Evolutionary conservation across 208 protist genomes (phyloP), one percentile per base, ranked within the genome.

Genomic region (Trypanosoma mega): DNA sequence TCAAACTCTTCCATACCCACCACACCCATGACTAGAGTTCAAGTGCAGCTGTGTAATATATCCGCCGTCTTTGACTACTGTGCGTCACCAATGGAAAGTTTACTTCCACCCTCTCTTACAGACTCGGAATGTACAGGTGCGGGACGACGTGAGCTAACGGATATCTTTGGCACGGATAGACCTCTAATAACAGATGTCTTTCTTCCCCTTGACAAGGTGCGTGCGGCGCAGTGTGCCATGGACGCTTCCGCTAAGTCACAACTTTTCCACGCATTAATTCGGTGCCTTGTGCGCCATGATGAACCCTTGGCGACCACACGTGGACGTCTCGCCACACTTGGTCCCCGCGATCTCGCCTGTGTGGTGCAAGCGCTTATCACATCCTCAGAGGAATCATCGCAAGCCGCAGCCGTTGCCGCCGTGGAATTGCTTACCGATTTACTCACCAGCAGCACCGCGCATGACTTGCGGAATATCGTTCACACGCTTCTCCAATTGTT

Each of bases 61-160:
- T 72, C 65, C 5, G 34, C 50, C 27, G 56, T 72, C 14, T 64
- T 72, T 58, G 31, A 72, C 18, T 72, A 65, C 43, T 64, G 56
- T 33, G 45, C 36, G 6, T 14, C 47, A 56, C 9, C 56, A 14
- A 14, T 31, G 0, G 30, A 52, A 18, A 33, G 30, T 20, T 16
- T 20, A 20, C 43, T 23, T 4, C 29, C 11, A 5, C 33, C 31
- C 31, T 36, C 23, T 8, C 0, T 31, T 18, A 11, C 14, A n/a
- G 50, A 67, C 23, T n/a, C 26, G 51, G 30, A 43, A 23, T 12
- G 43, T 7, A 14, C 16, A 0, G 18, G 48, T 9, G 14, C 12
- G 1, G 4, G 5, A 14, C 18, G 37, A 34, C n/a, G 14, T 16
- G 12, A 9, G 11, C 18, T 64, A 6, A 12, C 8, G 1, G 29